Percentiles rank a stretch among this genome's conserved stretches.
Conservation (phyloP, 192 early-diverging fungal genomes). For the Glomus cerebriforme region DNA sequence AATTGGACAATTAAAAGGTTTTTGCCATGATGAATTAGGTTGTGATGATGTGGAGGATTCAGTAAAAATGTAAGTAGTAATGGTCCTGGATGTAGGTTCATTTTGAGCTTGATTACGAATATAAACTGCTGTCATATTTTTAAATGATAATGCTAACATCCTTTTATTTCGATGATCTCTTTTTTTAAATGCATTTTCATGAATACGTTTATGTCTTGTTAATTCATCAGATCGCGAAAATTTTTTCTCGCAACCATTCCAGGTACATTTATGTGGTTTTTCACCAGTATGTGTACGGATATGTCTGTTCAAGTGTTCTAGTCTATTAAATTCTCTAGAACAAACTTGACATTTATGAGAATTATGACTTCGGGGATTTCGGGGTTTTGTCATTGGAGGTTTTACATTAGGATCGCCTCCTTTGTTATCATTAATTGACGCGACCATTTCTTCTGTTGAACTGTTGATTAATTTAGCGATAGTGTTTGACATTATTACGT, state of each 20-base stretch:
- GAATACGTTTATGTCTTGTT: constrained; percentile 63
- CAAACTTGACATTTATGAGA: too few relatives aligned
- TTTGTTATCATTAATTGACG: too few relatives aligned
- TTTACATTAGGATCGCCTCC: too few relatives aligned
- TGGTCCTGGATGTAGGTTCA: neutral
- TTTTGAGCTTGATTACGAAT: neutral
- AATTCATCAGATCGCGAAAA: constrained; percentile 80
- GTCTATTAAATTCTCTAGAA: too few relatives aligned
- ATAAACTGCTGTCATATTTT: neutral
- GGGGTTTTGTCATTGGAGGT: too few relatives aligned
- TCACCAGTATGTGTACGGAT: constrained; percentile 78
- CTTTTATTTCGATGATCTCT: neutral
- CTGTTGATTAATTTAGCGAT: too few relatives aligned
- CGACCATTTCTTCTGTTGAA: too few relatives aligned
- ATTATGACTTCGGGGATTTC: too few relatives aligned
- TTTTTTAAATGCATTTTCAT: constrained; percentile 39
- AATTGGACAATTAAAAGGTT: constrained; percentile 1
- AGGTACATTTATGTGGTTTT: constrained; percentile 67
- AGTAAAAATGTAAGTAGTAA: neutral
- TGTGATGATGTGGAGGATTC: neutral
- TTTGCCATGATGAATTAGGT: neutral
- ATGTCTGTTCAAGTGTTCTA: constrained; percentile 38
- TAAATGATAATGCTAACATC: neutral
- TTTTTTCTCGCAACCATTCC: constrained; percentile 66
- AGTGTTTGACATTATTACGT: too few relatives aligned